phyloP scores from a whole-genome alignment of 108 stramenopile species.

The Cyclotella kingstonii region DNA sequence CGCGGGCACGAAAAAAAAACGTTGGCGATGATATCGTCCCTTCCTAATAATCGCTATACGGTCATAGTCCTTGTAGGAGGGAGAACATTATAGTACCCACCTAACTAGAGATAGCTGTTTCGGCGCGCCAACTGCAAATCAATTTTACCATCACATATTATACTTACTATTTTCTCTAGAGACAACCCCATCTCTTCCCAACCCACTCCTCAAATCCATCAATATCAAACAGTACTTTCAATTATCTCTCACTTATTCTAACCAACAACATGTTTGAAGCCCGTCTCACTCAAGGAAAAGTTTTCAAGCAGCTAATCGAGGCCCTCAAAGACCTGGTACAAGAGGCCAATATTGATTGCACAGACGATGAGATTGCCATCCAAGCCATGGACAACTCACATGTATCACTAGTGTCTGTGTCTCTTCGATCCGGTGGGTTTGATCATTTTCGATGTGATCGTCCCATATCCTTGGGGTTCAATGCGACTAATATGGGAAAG shows the following conservation, averaged over 20 bases:
- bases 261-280: constrained; percentile 99
- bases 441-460: constrained; percentile 97
- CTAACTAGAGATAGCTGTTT: no score
- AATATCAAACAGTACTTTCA: neutral
- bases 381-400: constrained; percentile 99
- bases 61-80: no score
- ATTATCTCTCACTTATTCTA: neutral
- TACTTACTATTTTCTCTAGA: no score
- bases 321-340: constrained; percentile 95
- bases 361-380: constrained; percentile 86
- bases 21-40: no score
- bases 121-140: no score
- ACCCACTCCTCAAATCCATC: neutral
- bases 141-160: no score
- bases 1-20: no score
- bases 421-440: constrained; percentile 82
- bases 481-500: constrained; percentile 93
- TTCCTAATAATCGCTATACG: no score
- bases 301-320: constrained; percentile 96
- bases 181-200: no score
- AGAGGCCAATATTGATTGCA: constrained; percentile 94
- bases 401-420: constrained; percentile 92
- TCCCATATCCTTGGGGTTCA: constrained; percentile 90
- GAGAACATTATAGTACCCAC: no score
- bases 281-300: constrained; percentile 84